Evolutionary conservation across 768 basidiomycete species (phyloP), one percentile per base, ranked within the genome.

Genomic region (Mrakia hoshinonis): DNA sequence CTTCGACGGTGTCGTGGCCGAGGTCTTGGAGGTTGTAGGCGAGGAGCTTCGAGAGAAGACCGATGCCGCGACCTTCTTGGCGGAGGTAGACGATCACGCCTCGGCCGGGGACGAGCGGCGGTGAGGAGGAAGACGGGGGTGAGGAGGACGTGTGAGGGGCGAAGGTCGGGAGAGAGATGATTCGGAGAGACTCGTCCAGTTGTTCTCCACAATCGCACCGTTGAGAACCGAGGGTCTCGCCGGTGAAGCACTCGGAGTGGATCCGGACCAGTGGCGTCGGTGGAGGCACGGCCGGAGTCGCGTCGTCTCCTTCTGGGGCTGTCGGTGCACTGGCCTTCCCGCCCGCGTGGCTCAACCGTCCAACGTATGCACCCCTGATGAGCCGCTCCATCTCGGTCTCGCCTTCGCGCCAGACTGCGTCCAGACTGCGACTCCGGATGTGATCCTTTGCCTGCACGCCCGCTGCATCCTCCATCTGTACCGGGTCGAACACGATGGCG

Each of bases 151-250:
- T 18, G 20, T 58, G n/a, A 55, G 62, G 36, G 10, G 66, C 63
- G 24, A 20, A 65, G n/a, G 67, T 63, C 13, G 67, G 72, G 36
- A 73, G 72, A 55, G 67, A 74, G 74, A 80, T 80, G 51, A 76
- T 87, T 13, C 91, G 85, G 73, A 98, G 87, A n/a, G 96, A 92
- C 78, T 97, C 95, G 80, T 98, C 94, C 4, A 99, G 84, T 79
- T 99, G 96, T 80, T 98, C 94, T 18, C 96, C 96, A 77, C 96
- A 99, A 79, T 99, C 96, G 78, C 96, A 99, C 39, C 96, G 89
- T 90, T 96, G 93, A 34, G 83, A 92, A 87, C 96, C 96, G 71
- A 98, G 86, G 10, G 94, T 98, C 80, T 98, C 96, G 36, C 96
- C 96, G 0, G 96, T 99, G 81, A 92, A 98, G 79, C 96, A 99